Conservation (phyloP, 768 basidiomycete genomes). For the Crepidotus variabilis region DNA sequence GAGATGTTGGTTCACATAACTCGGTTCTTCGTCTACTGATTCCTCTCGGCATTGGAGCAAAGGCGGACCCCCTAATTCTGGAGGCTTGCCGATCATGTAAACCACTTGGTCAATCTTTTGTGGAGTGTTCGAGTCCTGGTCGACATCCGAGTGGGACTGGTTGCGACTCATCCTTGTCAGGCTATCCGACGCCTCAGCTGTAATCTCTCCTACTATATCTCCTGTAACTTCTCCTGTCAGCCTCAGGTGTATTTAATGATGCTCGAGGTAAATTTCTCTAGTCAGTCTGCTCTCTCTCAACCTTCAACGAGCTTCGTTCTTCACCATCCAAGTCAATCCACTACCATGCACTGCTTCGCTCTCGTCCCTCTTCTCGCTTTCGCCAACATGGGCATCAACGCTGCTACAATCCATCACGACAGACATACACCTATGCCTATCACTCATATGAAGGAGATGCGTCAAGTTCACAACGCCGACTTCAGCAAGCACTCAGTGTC, state of each 20-base stretch:
- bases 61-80: neutral
- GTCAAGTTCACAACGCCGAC: slow-evolving; percentile 20
- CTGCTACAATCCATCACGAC: slow-evolving; percentile 9
- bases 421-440: neutral
- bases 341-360: slow-evolving; percentile 2
- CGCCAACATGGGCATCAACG: slow-evolving; percentile 14
- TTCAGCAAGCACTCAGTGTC: slow-evolving; percentile 9
- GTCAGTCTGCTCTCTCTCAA: neutral
- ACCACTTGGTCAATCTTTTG: no score
- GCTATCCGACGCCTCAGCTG: neutral
- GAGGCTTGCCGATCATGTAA: no score
- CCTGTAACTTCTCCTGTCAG: neutral
- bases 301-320: neutral
- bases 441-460: slow-evolving; percentile 2
- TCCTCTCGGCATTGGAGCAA: neutral
- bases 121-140: neutral
- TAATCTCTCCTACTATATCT: neutral
- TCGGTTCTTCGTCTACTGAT: neutral
- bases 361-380: slow-evolving; percentile 5
- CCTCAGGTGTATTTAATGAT: neutral
- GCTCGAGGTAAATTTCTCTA: neutral
- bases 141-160: neutral
- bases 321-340: neutral
- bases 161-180: neutral
- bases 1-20: neutral